Evolutionary conservation across 768 basidiomycete species (phyloP).

Genomic region (Amanita subjunquillea): DNA sequence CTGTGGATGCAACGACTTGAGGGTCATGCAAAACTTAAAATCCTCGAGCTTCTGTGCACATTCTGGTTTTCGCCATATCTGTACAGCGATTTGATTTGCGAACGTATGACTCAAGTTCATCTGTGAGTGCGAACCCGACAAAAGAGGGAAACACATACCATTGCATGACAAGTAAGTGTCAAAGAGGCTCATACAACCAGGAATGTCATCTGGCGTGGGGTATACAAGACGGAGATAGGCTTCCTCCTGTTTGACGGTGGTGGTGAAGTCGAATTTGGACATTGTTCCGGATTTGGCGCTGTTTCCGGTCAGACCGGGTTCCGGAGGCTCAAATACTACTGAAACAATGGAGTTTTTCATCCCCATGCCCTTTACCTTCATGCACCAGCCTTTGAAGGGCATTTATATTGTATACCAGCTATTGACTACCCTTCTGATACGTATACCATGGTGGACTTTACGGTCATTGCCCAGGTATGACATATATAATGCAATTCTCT

Average conservation of each 20-base stretch:
- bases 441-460: constrained; percentile 37
- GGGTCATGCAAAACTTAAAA: constrained; percentile 89
- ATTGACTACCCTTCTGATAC: constrained; percentile 27
- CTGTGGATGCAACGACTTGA: constrained; percentile 71
- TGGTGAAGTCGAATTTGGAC: constrained; percentile 25
- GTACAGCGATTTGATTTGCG: constrained; percentile 80
- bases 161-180: constrained; percentile 67
- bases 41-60: constrained; percentile 78
- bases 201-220: constrained; percentile 65
- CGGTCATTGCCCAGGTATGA: constrained; percentile 26
- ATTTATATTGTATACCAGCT: constrained; percentile 36
- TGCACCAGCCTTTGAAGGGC: constrained; percentile 38
- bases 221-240: constrained; percentile 32
- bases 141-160: constrained; percentile 22
- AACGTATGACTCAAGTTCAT: constrained; percentile 47
- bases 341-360: neutral
- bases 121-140: neutral
- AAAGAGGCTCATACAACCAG: constrained; percentile 69
- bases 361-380: constrained; percentile 21
- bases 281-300: neutral
- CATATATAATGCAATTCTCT: neutral
- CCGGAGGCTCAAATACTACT: neutral
- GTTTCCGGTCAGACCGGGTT: neutral
- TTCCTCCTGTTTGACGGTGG: constrained; percentile 57
- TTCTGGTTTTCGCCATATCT: constrained; percentile 63